These are phyloP conservation scores for Gentiana macrophylla DNA, from an alignment of 257 asterid species.

Conservation along the genomic window DNA sequence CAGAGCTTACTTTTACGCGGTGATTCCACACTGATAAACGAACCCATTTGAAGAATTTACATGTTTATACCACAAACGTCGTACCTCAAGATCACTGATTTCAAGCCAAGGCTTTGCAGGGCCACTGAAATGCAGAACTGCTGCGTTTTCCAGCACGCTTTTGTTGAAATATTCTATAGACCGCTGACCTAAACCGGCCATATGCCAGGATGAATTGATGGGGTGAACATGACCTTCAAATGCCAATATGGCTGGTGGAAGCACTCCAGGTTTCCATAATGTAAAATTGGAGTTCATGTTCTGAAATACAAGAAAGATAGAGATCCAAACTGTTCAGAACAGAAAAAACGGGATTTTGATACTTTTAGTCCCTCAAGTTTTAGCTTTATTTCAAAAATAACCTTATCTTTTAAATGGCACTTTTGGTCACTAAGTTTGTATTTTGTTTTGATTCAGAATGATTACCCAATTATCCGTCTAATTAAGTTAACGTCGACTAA, in stretches of 20 bases:
- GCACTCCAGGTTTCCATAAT: constrained; percentile 82
- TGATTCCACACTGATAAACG: constrained; percentile 47
- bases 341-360: too few relatives aligned
- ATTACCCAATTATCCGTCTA: too few relatives aligned
- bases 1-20: constrained; percentile 19
- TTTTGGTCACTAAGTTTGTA: too few relatives aligned
- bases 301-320: constrained; percentile 16
- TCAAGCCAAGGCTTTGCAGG: constrained; percentile 95
- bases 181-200: constrained; percentile 67
- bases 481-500: too few relatives aligned
- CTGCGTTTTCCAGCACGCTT: constrained; percentile 33
- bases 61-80: constrained; percentile 55
- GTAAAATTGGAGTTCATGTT: constrained; percentile 50
- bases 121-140: constrained; percentile 76
- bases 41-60: constrained; percentile 53
- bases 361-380: too few relatives aligned
- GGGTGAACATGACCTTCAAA: constrained; percentile 55
- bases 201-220: constrained; percentile 60
- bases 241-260: constrained; percentile 77
- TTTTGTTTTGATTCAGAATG: too few relatives aligned
- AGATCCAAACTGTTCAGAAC: too few relatives aligned
- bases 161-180: constrained; percentile 15
- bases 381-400: too few relatives aligned
- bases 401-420: too few relatives aligned
- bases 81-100: constrained; percentile 42